Evolutionary conservation across 495 filamentous ascomycete genomes (phyloP).

Genomic region (Aspergillus ellipticus): DNA sequence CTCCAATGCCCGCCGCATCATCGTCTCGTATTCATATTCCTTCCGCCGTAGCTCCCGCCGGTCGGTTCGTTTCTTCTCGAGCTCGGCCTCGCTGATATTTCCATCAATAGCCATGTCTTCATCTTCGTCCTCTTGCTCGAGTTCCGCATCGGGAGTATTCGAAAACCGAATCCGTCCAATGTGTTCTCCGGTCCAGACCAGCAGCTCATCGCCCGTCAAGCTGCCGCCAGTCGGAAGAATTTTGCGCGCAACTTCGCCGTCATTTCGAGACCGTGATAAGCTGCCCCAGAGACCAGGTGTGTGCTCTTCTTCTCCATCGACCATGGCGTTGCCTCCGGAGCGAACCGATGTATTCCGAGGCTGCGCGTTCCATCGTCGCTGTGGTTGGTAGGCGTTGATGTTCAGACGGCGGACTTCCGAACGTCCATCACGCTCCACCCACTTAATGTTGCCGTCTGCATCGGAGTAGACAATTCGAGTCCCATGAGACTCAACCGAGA

Average conservation of each 20-base stretch:
- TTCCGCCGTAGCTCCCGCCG: slow-evolving; percentile 33
- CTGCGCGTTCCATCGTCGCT: background rate
- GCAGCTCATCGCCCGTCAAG: slow-evolving; percentile 55
- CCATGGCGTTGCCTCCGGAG: background rate
- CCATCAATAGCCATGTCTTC: slow-evolving; percentile 34
- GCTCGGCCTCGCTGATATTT: slow-evolving; percentile 35
- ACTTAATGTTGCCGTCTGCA: slow-evolving; percentile 78
- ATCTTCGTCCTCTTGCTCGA: slow-evolving; percentile 41
- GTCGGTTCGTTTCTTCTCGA: slow-evolving; percentile 38
- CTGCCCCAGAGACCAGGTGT: slow-evolving; percentile 29
- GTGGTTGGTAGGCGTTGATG: slow-evolving; percentile 46
- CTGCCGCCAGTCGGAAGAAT: slow-evolving; percentile 58
- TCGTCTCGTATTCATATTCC: slow-evolving; percentile 58
- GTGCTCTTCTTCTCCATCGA: slow-evolving; percentile 3
- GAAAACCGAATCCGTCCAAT: slow-evolving; percentile 68
- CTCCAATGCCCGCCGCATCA: slow-evolving; percentile 72
- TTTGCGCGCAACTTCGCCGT: slow-evolving; percentile 61
- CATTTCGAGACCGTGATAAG: slow-evolving; percentile 17
- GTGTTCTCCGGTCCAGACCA: slow-evolving; percentile 79
- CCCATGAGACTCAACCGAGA: slow-evolving; percentile 82
- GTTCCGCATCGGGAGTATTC: slow-evolving; percentile 40
- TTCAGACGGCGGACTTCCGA: slow-evolving; percentile 75
- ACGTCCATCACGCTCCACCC: slow-evolving; percentile 85
- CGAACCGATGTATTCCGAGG: background rate
- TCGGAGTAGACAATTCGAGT: slow-evolving; percentile 82